phyloP scores from a whole-genome alignment of 306 rosid species.

The Oxytropis ochrocephala region DNA sequence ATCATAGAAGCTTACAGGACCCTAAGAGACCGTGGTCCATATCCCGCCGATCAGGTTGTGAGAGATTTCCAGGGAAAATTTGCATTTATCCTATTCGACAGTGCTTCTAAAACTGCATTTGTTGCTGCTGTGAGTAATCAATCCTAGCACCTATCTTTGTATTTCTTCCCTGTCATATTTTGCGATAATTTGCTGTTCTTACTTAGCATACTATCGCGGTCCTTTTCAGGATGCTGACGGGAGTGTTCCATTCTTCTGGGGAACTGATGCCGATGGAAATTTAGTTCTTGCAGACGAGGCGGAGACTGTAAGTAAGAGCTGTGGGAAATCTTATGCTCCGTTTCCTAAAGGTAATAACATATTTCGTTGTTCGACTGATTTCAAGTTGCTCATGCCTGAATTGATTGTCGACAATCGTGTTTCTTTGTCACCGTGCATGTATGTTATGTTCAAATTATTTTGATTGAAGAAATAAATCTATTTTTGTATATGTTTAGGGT shows the following conservation, averaged over 20 bases:
- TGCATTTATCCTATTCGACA: conserved; percentile 71
- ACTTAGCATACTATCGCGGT: background rate
- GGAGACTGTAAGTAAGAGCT: conserved; percentile 60
- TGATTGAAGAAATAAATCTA: conserved; percentile 13
- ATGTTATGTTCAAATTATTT: too few relatives aligned
- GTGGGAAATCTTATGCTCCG: conserved; percentile 90
- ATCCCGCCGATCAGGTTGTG: conserved; percentile 92
- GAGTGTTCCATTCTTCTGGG: conserved; percentile 88
- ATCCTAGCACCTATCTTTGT: background rate
- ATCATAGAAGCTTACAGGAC: conserved; percentile 90
- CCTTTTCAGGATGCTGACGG: conserved; percentile 70
- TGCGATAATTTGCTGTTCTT: background rate
- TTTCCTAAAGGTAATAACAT: conserved; percentile 99
- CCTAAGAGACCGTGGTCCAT: conserved; percentile 94
- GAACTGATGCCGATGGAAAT: conserved; percentile 83
- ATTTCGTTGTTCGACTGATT: too few relatives aligned
- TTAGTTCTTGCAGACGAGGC: conserved; percentile 73
- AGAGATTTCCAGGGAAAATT: conserved; percentile 94
- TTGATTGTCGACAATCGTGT: background rate
- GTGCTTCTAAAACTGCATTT: conserved; percentile 57
- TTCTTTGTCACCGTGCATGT: background rate
- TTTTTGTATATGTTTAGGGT: conserved; percentile 39
- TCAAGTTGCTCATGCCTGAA: background rate
- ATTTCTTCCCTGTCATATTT: background rate
- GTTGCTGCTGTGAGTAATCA: conserved; percentile 69